Evolutionary conservation across 1,284 basidiomycete species (phyloP), one percentile per base, ranked within the genome.

Genomic region (Austroboletus olivaceoglutinosus): DNA sequence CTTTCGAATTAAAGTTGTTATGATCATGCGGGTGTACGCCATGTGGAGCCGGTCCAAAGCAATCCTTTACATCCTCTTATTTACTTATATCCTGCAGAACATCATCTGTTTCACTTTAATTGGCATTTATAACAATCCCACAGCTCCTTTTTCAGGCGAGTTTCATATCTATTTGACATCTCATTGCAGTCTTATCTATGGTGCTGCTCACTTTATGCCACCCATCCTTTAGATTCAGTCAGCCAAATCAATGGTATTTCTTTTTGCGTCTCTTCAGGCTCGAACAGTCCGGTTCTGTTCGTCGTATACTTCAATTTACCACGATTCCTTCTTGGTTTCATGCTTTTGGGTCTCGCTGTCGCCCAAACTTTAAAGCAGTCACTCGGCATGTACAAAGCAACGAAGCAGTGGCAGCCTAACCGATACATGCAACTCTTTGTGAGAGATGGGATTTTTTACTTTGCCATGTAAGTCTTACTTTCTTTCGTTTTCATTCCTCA

Each of bases 381-480:
- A 1, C 7, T 52, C 1, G 13, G 37, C 2, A 57, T 58, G 47
- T 44, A 56, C 43, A 37, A 25, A 11, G 25, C 25, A 25, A 25
- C 25, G 25, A 25, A 25, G 10, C 25, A 25, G 25, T 25, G 25
- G 25, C 25, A 25, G 25, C 25, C 25, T 25, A 25, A 25, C 25
- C 8, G 25, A 25, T 25, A 25, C 25, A 25, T 25, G 25, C 25
- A 25, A 25, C 25, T 25, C 10, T 25, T 25, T 8, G 25, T 25
- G 10, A 25, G 25, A 25, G 41, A 45, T 50, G 27, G 52, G 2
- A 23, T 39, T 13, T 1, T 51, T 21, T 60, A 62, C 13, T 57
- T 59, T 15, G 0, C 57, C 2, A 12, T 55, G 60, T 58, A 45
- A 2, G 55, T 51, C 19, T n/a, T 12, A 6, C 18, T 25, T 19